These are phyloP conservation scores for Lepraria neglecta DNA, from an alignment of 495 filamentous ascomycete species.

Conservation along the genomic window DNA sequence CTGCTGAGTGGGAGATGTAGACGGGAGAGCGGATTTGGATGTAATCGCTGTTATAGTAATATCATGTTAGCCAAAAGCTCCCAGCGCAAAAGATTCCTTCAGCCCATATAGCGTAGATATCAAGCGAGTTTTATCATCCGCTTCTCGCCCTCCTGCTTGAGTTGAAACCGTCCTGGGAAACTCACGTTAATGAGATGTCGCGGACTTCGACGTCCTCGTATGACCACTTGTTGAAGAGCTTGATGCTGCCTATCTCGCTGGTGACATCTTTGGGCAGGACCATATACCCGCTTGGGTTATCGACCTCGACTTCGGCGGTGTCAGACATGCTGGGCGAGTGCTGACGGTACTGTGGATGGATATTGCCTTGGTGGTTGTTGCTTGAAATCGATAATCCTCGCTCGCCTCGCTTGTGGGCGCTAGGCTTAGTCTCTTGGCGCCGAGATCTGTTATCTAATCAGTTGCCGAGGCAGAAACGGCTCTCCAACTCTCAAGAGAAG, in stretches of 20 bases:
- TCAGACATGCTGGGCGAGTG: conserved; percentile 75
- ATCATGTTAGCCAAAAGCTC: conserved; percentile 40
- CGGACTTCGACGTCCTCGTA: conserved; percentile 99
- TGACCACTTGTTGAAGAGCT: conserved; percentile 96
- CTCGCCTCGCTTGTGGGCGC: conserved; percentile 13
- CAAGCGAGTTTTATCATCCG: neutral
- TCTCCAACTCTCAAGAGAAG: neutral
- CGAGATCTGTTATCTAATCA: neutral
- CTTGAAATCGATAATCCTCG: conserved; percentile 8
- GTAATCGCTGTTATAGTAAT: conserved; percentile 71
- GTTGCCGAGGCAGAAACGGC: neutral
- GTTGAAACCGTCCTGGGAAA: conserved; percentile 16
- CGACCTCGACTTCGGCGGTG: conserved; percentile 88
- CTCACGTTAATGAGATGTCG: conserved; percentile 99
- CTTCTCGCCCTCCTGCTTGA: neutral
- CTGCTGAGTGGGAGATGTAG: conserved; percentile 97
- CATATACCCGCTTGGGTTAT: conserved; percentile 60
- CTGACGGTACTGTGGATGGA: neutral
- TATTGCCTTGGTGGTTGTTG: neutral
- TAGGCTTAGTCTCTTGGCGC: neutral
- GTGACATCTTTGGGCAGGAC: conserved; percentile 94
- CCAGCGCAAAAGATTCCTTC: neutral
- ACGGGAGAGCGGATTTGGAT: conserved; percentile 98
- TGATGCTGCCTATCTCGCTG: conserved; percentile 83
- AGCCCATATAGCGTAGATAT: too few relatives aligned